Percentiles rank a stretch among this genome's conserved stretches.
Conservation (phyloP, 2,329 filamentous ascomycete genomes). For the Colletotrichum tamarilloi region DNA sequence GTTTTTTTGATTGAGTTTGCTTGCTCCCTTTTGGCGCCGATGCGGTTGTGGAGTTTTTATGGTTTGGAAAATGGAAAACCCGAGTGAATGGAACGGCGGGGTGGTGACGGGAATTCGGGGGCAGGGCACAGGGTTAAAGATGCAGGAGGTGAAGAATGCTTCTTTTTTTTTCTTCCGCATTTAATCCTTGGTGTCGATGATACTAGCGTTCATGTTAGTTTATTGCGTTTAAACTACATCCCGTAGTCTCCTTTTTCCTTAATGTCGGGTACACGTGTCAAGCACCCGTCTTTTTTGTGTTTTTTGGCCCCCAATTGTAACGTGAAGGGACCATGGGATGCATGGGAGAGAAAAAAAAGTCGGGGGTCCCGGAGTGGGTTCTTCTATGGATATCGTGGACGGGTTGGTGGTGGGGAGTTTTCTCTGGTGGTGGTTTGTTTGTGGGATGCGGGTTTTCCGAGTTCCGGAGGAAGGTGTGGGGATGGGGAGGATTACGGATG, state of each 20-base stretch:
- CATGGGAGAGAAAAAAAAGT: neutral
- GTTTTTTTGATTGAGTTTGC: neutral
- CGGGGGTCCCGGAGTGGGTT: neutral
- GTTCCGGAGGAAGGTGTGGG: neutral
- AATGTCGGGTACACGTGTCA: neutral
- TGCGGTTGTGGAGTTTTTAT: neutral
- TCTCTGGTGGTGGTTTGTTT: neutral
- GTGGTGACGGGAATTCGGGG: neutral
- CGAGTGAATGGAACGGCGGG: neutral
- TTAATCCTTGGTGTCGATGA: conserved; percentile 19
- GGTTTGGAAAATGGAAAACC: neutral
- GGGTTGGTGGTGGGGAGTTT: neutral
- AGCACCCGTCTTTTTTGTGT: neutral
- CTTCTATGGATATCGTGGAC: neutral
- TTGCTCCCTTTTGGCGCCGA: neutral
- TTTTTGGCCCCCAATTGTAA: conserved; percentile 15
- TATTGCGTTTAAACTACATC: neutral
- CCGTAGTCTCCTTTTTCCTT: neutral
- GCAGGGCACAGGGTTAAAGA: neutral
- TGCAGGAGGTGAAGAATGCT: neutral
- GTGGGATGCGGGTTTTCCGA: neutral
- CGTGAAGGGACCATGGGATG: neutral
- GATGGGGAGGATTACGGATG: neutral
- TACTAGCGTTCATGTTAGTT: conserved; percentile 7
- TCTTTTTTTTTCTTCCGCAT: neutral